Conservation (phyloP, 2,329 filamentous ascomycete species). For the Pseudogymnoascus sp. region DNA sequence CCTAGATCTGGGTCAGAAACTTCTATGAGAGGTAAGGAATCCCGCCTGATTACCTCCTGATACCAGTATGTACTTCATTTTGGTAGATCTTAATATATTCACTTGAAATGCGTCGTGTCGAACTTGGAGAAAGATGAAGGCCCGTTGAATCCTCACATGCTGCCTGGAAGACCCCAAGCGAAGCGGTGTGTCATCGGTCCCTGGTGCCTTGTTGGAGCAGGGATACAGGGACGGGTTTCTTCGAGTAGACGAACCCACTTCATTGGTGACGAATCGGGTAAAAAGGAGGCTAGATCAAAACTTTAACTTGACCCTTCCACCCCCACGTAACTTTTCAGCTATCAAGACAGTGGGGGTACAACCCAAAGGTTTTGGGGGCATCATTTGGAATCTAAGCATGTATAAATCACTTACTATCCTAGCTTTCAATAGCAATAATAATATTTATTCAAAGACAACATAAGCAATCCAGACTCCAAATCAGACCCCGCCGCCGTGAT, state of each 20-base stretch:
- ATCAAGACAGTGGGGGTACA: neutral
- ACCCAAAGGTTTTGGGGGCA: neutral
- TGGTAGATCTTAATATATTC: constrained; percentile 27
- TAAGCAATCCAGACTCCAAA: constrained; percentile 1
- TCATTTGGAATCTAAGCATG: neutral
- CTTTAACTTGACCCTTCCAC: neutral
- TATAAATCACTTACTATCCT: neutral
- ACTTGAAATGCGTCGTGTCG: neutral
- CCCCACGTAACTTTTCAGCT: neutral
- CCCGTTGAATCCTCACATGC: neutral
- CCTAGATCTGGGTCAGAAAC: constrained; percentile 19
- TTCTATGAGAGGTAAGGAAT: neutral
- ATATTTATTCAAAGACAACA: neutral
- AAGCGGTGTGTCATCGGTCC: neutral
- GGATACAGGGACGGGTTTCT: neutral
- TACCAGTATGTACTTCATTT: constrained; percentile 75
- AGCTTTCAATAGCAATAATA: neutral
- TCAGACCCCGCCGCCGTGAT: neutral
- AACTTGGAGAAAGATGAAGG: neutral
- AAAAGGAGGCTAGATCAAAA: neutral
- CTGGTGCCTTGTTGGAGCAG: neutral
- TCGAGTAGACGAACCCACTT: neutral
- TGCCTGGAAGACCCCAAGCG: neutral
- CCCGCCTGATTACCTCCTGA: constrained; percentile 52
- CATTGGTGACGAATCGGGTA: neutral